Percentiles rank a stretch among this genome's conserved stretches.
Evolutionary conservation across 2,329 filamentous ascomycete species (phyloP).

Genomic region (Emydomyces testavorans): DNA sequence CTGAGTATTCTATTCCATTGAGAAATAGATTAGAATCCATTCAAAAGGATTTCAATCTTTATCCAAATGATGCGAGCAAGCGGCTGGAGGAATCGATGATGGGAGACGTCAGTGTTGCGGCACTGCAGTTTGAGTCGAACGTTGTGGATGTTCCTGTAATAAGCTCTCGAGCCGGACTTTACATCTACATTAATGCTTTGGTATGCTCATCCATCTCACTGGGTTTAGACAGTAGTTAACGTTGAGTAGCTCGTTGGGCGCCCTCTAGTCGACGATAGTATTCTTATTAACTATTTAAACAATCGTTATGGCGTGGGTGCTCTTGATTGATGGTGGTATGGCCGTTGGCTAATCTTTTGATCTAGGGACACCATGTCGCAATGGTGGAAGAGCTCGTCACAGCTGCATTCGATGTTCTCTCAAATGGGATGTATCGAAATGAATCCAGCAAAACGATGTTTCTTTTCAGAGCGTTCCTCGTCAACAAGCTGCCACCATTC

Average conservation of each 20-base stretch:
- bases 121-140: slow-evolving; percentile 43
- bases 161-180: slow-evolving; percentile 70
- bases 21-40: slow-evolving; percentile 31
- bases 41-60: slow-evolving; percentile 35
- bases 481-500: slow-evolving; percentile 57
- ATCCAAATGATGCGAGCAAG: slow-evolving; percentile 33
- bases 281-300: slow-evolving; percentile 67
- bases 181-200: slow-evolving; percentile 71
- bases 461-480: slow-evolving; percentile 72
- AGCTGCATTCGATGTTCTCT: slow-evolving; percentile 78
- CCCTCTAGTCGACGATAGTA: slow-evolving; percentile 69
- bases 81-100: slow-evolving; percentile 35
- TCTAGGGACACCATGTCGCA: slow-evolving; percentile 60
- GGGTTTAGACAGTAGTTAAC: slow-evolving; percentile 24
- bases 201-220: slow-evolving; percentile 38
- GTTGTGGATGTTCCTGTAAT: slow-evolving; percentile 57
- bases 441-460: slow-evolving; percentile 52
- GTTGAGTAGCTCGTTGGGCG: slow-evolving; percentile 58
- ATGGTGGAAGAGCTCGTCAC: slow-evolving; percentile 73
- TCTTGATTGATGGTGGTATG: not conserved
- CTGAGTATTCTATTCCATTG: slow-evolving; percentile 30
- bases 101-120: slow-evolving; percentile 34
- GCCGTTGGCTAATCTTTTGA: not conserved
- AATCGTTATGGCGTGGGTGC: slow-evolving; percentile 64
- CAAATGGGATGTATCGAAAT: slow-evolving; percentile 68